These are phyloP conservation scores for Phylloporus rhodoxanthus DNA, from an alignment of 768 basidiomycete species.

Conservation along the genomic window DNA sequence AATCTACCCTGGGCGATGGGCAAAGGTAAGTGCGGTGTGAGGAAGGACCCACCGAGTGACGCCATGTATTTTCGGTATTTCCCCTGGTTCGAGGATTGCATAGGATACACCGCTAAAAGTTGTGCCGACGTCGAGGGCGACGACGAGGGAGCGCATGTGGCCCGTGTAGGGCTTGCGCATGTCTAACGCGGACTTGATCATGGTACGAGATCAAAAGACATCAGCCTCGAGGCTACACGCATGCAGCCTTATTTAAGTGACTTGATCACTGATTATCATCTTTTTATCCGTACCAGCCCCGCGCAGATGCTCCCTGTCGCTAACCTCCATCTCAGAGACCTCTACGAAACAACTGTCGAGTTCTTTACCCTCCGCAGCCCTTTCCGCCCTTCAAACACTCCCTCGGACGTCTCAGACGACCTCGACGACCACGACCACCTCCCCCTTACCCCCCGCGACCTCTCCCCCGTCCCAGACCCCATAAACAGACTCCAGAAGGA, in stretches of 20 bases:
- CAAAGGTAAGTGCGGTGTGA: background rate
- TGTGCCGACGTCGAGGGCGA: slow-evolving; percentile 78
- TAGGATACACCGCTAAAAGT: slow-evolving; percentile 83
- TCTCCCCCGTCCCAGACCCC: slow-evolving; percentile 38
- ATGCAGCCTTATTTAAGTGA: slow-evolving; percentile 15
- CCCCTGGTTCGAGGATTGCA: slow-evolving; percentile 74
- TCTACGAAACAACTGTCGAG: slow-evolving; percentile 54
- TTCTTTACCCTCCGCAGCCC: slow-evolving; percentile 48
- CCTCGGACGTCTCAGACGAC: slow-evolving; percentile 2
- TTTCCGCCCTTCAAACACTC: slow-evolving; percentile 12
- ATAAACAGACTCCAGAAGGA: slow-evolving; percentile 34
- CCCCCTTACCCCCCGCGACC: slow-evolving; percentile 27
- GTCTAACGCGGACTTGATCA: slow-evolving; percentile 50
- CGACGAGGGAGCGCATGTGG: slow-evolving; percentile 55
- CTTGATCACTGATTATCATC: slow-evolving; percentile 36
- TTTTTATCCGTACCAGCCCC: background rate
- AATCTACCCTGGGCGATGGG: slow-evolving; percentile 43
- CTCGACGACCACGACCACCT: slow-evolving; percentile 26
- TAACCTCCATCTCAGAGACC: slow-evolving; percentile 41
- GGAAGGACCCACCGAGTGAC: slow-evolving; percentile 57
- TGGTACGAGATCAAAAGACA: slow-evolving; percentile 19
- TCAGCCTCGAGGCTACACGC: slow-evolving; percentile 21
- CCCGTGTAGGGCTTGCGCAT: slow-evolving; percentile 73
- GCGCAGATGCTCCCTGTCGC: slow-evolving; percentile 41
- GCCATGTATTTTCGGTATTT: slow-evolving; percentile 75